phyloP scores from a whole-genome alignment of 2,329 filamentous ascomycete species.

The Cladosporium sp. region DNA sequence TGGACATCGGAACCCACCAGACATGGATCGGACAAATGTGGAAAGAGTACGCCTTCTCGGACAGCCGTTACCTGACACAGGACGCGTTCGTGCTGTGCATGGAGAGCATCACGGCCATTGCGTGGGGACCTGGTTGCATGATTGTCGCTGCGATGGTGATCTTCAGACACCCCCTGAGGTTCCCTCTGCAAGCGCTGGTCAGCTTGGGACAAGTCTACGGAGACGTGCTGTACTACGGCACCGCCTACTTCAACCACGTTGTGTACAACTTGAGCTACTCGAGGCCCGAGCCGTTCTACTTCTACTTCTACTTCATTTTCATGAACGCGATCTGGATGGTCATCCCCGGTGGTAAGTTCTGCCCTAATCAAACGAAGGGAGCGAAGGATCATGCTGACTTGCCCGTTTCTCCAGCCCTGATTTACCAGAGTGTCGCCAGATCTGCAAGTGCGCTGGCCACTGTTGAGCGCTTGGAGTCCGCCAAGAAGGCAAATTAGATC shows the following conservation, averaged over 20 bases:
- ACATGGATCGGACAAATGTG: constrained; percentile 78
- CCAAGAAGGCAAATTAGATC: constrained; percentile 23
- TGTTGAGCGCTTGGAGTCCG: constrained; percentile 18
- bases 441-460: constrained; percentile 22
- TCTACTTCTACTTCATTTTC: constrained; percentile 62
- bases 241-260: constrained; percentile 58
- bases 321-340: constrained; percentile 67
- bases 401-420: constrained; percentile 21
- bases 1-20: constrained; percentile 61
- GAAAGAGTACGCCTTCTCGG: constrained; percentile 87
- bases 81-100: constrained; percentile 84
- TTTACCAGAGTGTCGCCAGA: constrained; percentile 23
- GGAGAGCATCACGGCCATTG: constrained; percentile 74
- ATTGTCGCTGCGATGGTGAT: constrained; percentile 53
- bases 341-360: constrained; percentile 51
- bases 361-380: not conserved
- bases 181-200: constrained; percentile 57
- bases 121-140: constrained; percentile 61
- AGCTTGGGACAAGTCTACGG: constrained; percentile 63
- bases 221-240: constrained; percentile 61
- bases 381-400: constrained; percentile 12
- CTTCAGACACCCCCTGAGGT: constrained; percentile 51
- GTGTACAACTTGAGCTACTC: constrained; percentile 52
- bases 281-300: constrained; percentile 60
- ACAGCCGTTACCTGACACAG: constrained; percentile 79